phyloP scores from a whole-genome alignment of 345 rosid species.

The Triadica sebifera region DNA sequence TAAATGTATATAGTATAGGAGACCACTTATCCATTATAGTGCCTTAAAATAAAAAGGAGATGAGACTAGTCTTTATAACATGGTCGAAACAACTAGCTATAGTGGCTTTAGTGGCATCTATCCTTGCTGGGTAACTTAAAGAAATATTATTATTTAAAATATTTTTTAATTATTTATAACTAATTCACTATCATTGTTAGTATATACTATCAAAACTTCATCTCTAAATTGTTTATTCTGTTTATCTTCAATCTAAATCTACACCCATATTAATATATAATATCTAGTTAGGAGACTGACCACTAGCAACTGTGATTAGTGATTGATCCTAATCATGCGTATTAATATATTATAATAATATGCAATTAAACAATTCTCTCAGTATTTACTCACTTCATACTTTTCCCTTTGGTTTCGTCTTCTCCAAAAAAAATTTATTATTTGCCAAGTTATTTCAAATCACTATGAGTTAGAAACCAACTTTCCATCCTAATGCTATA shows the following conservation, averaged over 20 bases:
- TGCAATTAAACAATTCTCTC: too few species aligned
- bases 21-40: too few species aligned
- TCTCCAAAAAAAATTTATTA: neutral
- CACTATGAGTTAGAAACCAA: neutral
- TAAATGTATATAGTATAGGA: too few species aligned
- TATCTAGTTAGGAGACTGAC: constrained; percentile 1
- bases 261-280: neutral
- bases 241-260: neutral
- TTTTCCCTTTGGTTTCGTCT: neutral
- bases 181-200: neutral
- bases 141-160: neutral
- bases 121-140: constrained; percentile 3
- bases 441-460: neutral
- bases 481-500: neutral
- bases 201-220: constrained; percentile 2
- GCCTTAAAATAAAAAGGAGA: neutral
- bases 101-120: constrained; percentile 20
- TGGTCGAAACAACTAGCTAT: constrained; percentile 4
- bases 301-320: constrained; percentile 5
- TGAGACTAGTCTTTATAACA: neutral
- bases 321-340: neutral
- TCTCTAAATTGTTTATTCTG: neutral
- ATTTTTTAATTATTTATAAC: too few species aligned
- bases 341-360: too few species aligned
- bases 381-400: too few species aligned